Percentiles rank a stretch among this genome's conserved stretches.
Evolutionary conservation across 768 basidiomycete genomes (phyloP).

Genomic region (Aureoboletus auriporus): DNA sequence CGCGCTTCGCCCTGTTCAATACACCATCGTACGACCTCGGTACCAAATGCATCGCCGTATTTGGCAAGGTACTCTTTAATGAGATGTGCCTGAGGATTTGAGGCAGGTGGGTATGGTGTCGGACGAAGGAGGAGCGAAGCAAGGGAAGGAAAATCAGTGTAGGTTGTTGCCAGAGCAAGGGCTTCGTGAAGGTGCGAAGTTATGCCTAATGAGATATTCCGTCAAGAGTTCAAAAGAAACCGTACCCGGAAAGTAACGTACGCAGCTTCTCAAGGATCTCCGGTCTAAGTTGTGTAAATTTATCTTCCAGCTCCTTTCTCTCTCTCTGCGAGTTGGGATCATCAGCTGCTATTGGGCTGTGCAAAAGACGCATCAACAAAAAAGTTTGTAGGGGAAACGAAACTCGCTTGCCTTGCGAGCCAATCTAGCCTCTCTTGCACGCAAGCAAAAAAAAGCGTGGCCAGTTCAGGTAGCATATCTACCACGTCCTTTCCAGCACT

Average conservation of each 20-base stretch:
- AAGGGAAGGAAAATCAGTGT: slow-evolving; percentile 82
- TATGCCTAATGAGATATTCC: slow-evolving; percentile 42
- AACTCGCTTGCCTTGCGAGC: slow-evolving; percentile 49
- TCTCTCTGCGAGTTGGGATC: slow-evolving; percentile 53
- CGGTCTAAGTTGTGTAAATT: slow-evolving; percentile 69
- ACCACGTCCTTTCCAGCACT: slow-evolving; percentile 35
- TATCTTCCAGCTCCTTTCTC: slow-evolving; percentile 54
- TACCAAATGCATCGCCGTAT: slow-evolving; percentile 81
- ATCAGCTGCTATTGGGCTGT: slow-evolving; percentile 43
- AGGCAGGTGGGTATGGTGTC: slow-evolving; percentile 55
- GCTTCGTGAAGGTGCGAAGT: slow-evolving; percentile 66
- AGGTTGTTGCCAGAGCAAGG: slow-evolving; percentile 80
- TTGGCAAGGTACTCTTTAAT: slow-evolving; percentile 71
- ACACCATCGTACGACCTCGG: slow-evolving; percentile 90
- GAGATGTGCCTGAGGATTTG: slow-evolving; percentile 58
- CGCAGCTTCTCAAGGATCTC: slow-evolving; percentile 78
- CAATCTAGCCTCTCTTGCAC: slow-evolving; percentile 67
- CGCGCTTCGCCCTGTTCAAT: slow-evolving; percentile 86
- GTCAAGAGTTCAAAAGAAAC: neutral
- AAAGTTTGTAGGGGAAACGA: neutral
- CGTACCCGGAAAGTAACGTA: slow-evolving; percentile 35
- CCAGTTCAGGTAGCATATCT: slow-evolving; percentile 62
- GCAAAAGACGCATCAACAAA: slow-evolving; percentile 1
- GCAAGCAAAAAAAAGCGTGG: slow-evolving; percentile 58
- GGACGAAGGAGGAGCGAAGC: slow-evolving; percentile 77